Evolutionary conservation across 2,329 filamentous ascomycete species (phyloP), one percentile per base, ranked within the genome.

Genomic region (Stagonosporopsis tanaceti): DNA sequence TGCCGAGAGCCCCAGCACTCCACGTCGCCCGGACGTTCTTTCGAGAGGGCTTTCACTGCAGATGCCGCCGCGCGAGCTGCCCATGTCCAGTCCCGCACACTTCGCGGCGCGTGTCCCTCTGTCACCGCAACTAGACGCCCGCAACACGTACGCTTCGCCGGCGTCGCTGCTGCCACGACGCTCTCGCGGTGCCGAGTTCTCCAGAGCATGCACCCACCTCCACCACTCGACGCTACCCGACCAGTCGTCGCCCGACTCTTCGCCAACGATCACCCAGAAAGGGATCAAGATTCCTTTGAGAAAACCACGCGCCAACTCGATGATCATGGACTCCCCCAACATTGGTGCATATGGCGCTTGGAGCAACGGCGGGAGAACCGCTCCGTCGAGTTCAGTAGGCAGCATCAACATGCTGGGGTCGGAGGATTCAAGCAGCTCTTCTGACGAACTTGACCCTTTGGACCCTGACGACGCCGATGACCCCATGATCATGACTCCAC

Each of bases 141-240:
- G 89, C 20, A 90, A 93, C 65, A 92, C 89, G 45, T 97, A 96
- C 79, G 90, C 90, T 39, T 94, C 92, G 1, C 93, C 93, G 2
- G 89, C 91, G 25, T 96, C 93, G 51, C 90, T 96, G 44, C 84
- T 98, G 7, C 94, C 94, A 17, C 87, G 94, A 63, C 89, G 93
- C 60, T 97, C 93, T 28, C 87, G 94, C 53, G 94, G 94, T 40
- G 82, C 97, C 59, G 94, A 98, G 78, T 98, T 97, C 76, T 94
- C 94, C 38, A 86, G 94, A 65, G 93, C 93, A 11, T 95, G 92
- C 61, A 97, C 94, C 11, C 96, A 93, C 73, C 83, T 99, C 22
- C 95, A 98, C 78, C 95, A 98, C 77, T 97, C 94, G 15, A 98
- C 91, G 0, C 85, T 98, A 8, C 93, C 94, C 53, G 92, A 97